Evolutionary conservation across 83 land plant genomes (phyloP).

Genomic region (Thuja plicata): DNA sequence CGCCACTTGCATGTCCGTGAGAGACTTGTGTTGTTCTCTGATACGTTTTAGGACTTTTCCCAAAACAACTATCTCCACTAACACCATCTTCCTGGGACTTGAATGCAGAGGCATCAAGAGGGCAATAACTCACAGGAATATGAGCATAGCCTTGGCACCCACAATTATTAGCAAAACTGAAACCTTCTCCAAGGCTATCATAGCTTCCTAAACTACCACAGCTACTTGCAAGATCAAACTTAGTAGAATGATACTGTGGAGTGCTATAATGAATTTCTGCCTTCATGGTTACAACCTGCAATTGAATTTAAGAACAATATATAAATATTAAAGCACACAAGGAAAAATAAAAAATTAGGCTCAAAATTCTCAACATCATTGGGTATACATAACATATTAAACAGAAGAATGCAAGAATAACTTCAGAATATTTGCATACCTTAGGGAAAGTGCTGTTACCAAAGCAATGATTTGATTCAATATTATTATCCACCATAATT

Average conservation of each 20-base stretch:
- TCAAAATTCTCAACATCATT: neutral
- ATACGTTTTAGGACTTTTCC: conserved; percentile 59
- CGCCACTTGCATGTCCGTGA: conserved; percentile 50
- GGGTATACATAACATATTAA: neutral
- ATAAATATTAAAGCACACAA: neutral
- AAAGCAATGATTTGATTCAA: conserved; percentile 85
- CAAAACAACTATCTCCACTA: conserved; percentile 29
- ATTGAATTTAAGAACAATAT: neutral
- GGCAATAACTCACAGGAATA: conserved; percentile 34
- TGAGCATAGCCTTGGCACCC: conserved; percentile 71
- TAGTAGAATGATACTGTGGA: conserved; percentile 53
- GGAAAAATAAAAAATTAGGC: neutral
- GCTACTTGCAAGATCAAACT: conserved; percentile 60
- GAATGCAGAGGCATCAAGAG: conserved; percentile 48
- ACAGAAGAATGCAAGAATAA: neutral
- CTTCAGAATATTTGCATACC: conserved; percentile 27
- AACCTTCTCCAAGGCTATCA: conserved; percentile 73
- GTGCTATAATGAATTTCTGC: conserved; percentile 26
- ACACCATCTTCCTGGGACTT: conserved; percentile 32
- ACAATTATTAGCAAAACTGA: conserved; percentile 56
- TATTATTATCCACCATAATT: conserved; percentile 68
- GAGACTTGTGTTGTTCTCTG: conserved; percentile 29
- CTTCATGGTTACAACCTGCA: conserved; percentile 39
- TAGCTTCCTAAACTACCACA: conserved; percentile 83
- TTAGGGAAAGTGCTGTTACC: conserved; percentile 89